Percentiles rank a stretch among this genome's conserved stretches.
Evolutionary conservation across 2,329 filamentous ascomycete genomes (phyloP).

Genomic region (Alternaria sp.): DNA sequence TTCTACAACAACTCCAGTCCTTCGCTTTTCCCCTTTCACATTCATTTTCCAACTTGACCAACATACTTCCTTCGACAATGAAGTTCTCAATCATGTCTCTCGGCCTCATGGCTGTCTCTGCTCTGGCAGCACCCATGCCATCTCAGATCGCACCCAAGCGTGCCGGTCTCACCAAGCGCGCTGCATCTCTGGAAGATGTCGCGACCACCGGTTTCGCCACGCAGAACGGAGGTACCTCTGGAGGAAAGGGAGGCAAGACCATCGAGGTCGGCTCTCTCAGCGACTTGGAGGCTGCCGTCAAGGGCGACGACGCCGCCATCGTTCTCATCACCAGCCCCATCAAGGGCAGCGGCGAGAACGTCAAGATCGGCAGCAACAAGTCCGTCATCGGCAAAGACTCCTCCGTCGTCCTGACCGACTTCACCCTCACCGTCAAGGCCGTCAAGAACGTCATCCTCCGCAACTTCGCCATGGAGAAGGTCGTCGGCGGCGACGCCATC

Average conservation of each 20-base stretch:
- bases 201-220: constrained; percentile 44
- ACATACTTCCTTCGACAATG: constrained; percentile 25
- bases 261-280: constrained; percentile 45
- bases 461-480: constrained; percentile 62
- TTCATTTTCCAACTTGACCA: constrained; percentile 19
- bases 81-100: constrained; percentile 41
- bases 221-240: constrained; percentile 47
- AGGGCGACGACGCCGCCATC: constrained; percentile 53
- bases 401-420: constrained; percentile 53
- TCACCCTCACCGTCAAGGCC: constrained; percentile 57
- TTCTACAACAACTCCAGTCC: constrained; percentile 17
- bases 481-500: constrained; percentile 60
- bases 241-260: constrained; percentile 47
- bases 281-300: constrained; percentile 55
- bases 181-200: constrained; percentile 35
- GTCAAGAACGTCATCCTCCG: constrained; percentile 63
- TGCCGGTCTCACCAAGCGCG: constrained; percentile 32
- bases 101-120: constrained; percentile 37
- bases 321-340: constrained; percentile 57
- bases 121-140: constrained; percentile 43
- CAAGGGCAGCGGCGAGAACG: constrained; percentile 46
- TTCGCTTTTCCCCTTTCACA: constrained; percentile 19
- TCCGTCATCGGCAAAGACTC: constrained; percentile 59
- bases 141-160: constrained; percentile 28
- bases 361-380: constrained; percentile 59